These are phyloP conservation scores for Steccherinum ochraceum DNA, from an alignment of 768 basidiomycete genomes.

Conservation along the genomic window DNA sequence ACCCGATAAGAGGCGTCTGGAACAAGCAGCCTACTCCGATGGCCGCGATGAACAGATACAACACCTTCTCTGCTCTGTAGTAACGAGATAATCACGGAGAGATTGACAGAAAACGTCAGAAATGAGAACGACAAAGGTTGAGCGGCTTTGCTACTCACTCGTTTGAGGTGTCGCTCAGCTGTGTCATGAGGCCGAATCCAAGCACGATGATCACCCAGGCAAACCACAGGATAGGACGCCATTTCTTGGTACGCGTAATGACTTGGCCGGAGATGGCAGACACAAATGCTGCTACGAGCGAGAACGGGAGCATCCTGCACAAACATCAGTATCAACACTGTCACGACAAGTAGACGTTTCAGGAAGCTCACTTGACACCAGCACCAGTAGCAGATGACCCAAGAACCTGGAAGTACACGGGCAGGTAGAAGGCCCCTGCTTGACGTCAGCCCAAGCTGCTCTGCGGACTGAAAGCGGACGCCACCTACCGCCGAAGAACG, in stretches of 20 bases:
- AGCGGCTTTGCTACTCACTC: no score
- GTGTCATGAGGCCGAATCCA: conserved; percentile 70
- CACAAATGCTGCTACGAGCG: conserved; percentile 48
- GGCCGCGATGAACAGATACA: conserved; percentile 64
- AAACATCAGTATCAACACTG: no score
- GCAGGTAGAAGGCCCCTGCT: conserved; percentile 58
- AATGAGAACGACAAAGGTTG: conserved; percentile 14
- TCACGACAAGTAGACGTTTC: background rate
- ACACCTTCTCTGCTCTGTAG: conserved; percentile 42
- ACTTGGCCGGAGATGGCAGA: conserved; percentile 54
- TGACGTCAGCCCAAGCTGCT: background rate
- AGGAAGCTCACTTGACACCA: conserved; percentile 48
- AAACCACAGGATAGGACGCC: conserved; percentile 58
- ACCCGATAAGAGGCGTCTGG: conserved; percentile 61
- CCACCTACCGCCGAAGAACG: conserved; percentile 48
- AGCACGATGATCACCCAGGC: conserved; percentile 50
- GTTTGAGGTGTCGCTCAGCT: conserved; percentile 52
- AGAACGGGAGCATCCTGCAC: conserved; percentile 67
- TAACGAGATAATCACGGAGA: background rate
- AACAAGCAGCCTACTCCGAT: conserved; percentile 62
- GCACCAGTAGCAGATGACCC: conserved; percentile 69
- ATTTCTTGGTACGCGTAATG: conserved; percentile 51
- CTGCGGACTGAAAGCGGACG: background rate
- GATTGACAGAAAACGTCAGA: background rate
- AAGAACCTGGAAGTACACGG: conserved; percentile 73